These are phyloP conservation scores for Cladosporium sp. DNA, from an alignment of 2,329 filamentous ascomycete species.

Conservation along the genomic window DNA sequence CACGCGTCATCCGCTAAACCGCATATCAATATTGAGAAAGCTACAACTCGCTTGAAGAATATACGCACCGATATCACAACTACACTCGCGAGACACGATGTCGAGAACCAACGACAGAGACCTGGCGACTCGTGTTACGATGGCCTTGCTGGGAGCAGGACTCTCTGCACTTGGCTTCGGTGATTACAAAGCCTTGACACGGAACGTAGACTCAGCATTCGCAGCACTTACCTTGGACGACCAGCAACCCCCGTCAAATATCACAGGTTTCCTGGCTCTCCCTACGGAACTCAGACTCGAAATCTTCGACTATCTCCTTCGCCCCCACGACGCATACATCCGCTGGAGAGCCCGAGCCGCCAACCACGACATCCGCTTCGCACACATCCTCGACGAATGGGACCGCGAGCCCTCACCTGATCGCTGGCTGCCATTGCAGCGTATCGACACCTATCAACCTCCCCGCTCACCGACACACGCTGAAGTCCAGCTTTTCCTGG, in stretches of 20 bases:
- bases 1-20: conserved; percentile 1
- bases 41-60: not conserved
- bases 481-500: conserved; percentile 21
- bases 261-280: not conserved
- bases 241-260: not conserved
- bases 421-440: not conserved
- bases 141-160: too few species aligned
- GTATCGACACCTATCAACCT: not conserved
- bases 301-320: conserved; percentile 8
- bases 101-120: too few species aligned
- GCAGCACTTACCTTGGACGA: not conserved
- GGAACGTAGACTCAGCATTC: not conserved
- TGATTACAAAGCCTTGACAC: too few species aligned
- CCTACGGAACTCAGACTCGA: conserved; percentile 3
- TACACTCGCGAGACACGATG: not conserved
- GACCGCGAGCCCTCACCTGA: not conserved
- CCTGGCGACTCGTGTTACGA: too few species aligned
- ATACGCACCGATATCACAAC: not conserved
- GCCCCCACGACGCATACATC: conserved; percentile 7
- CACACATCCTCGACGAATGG: conserved; percentile 5
- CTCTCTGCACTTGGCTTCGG: too few species aligned
- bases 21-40: not conserved
- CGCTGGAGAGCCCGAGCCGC: conserved; percentile 1
- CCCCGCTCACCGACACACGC: not conserved
- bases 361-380: conserved; percentile 11